Evolutionary conservation across 148 eudicot genomes (phyloP), one percentile per base, ranked within the genome.

Genomic region (Arbutus unedo): DNA sequence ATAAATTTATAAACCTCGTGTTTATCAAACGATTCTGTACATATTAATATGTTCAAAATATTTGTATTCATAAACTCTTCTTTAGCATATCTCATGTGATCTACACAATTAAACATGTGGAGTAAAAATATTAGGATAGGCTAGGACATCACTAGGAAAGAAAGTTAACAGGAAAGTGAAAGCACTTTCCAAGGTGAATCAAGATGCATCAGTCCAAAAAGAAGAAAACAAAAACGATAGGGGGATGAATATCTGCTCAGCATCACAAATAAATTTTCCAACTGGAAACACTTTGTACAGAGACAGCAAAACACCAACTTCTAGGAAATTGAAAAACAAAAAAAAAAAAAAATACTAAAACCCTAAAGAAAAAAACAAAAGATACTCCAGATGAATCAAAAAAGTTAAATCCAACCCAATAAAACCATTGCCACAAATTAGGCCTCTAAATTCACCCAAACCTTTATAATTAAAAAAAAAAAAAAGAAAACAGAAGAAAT

Each of bases 251-350:
- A 47, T 0, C 23, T 55, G 19, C 23, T 23, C 49, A 72, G 72
- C 59, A 79, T 50, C 68, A 71, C 50, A 49, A 19, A 83, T 25
- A 68, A 47, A 49, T 78, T 19, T 19, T 7, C 50, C 67, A 83
- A 77, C 38, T 70, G 68, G 76, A 70, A 71, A 68, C 81, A 70
- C 16, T 83, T 78, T 83, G 66, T 79, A 83, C 82, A 83, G 55
- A 79, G 77, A 48, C 79, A 82, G 74, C 81, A 21, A 68, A 41
- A 77, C 72, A 79, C 81, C 53, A 48, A 62, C 44, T 47, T 78
- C 79, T 44, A 62, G 73, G 54, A 83, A 4, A 77, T 53, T 18
- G 67, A 16, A 38, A 18, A 31, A 21, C 7, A 50, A 43, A 49
- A 6, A 43, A 49, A 6, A 31, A 38, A 2, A 19, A 71, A 72